These are phyloP conservation scores for Candida ipomoeae DNA, from an alignment of 805 yeast species.

Conservation along the genomic window DNA sequence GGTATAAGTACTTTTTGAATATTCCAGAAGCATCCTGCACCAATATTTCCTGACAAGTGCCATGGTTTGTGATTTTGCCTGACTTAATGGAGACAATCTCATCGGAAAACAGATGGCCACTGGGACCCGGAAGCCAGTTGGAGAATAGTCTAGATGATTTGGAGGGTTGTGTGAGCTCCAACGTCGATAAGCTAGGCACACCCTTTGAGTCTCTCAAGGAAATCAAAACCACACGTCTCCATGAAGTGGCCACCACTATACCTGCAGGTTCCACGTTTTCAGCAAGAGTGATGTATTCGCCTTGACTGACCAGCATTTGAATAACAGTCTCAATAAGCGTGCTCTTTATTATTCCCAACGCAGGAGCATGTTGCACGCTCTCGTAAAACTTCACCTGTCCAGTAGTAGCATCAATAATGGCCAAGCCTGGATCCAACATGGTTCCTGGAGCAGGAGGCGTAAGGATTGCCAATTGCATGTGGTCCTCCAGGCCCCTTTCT, in stretches of 20 bases:
- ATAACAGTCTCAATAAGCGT: slow-evolving; percentile 40
- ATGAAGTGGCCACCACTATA: slow-evolving; percentile 62
- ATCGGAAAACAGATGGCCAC: slow-evolving; percentile 24
- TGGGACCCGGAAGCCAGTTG: slow-evolving; percentile 10
- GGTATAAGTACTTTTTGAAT: slow-evolving; percentile 28
- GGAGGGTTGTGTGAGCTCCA: slow-evolving; percentile 22
- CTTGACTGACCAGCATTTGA: slow-evolving; percentile 27
- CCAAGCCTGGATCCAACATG: slow-evolving; percentile 60
- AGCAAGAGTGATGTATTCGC: slow-evolving; percentile 57
- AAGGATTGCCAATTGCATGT: slow-evolving; percentile 50
- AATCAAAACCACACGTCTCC: slow-evolving; percentile 60
- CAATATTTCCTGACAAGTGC: slow-evolving; percentile 36
- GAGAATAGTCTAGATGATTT: slow-evolving; percentile 9
- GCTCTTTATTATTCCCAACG: slow-evolving; percentile 52
- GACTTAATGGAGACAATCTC: slow-evolving; percentile 57
- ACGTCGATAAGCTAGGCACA: slow-evolving; percentile 44
- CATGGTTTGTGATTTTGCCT: slow-evolving; percentile 50
- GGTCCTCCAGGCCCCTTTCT: slow-evolving; percentile 15
- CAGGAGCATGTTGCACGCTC: slow-evolving; percentile 66
- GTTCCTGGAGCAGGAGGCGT: slow-evolving; percentile 54
- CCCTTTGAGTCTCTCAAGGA: slow-evolving; percentile 67
- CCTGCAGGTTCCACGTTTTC: slow-evolving; percentile 73
- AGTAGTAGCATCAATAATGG: slow-evolving; percentile 53
- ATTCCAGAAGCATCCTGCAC: slow-evolving; percentile 46
- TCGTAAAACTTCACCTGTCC: slow-evolving; percentile 71